Conservation (phyloP, 1,284 basidiomycete species). For the Ganoderma resinaceum region DNA sequence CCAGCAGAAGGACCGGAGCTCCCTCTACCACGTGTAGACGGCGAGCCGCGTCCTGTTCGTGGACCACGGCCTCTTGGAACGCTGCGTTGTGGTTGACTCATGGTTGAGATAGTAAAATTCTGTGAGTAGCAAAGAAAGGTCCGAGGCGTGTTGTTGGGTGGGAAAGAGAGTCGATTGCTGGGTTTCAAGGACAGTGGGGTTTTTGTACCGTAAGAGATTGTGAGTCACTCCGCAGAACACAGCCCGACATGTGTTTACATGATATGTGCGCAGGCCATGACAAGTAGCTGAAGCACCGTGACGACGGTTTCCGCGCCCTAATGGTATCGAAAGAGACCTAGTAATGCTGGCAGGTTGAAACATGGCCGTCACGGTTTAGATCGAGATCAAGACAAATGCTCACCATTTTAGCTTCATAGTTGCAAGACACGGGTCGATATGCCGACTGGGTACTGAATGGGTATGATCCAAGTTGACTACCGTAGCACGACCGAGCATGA, state of each 20-base stretch:
- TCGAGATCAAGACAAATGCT: not conserved
- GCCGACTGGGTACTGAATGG: too few relatives aligned
- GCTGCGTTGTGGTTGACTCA: conserved; percentile 19
- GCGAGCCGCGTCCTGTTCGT: conserved; percentile 12
- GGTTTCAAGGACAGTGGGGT: not conserved
- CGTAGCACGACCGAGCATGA: not conserved
- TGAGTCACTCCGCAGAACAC: not conserved
- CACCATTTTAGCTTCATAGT: not conserved
- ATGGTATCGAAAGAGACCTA: not conserved
- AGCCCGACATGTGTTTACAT: not conserved
- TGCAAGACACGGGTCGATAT: not conserved
- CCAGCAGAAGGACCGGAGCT: conserved; percentile 21
- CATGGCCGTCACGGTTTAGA: not conserved
- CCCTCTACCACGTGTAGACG: conserved; percentile 21
- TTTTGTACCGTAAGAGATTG: not conserved
- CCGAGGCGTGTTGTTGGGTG: not conserved
- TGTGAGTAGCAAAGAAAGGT: not conserved
- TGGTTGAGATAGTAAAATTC: not conserved
- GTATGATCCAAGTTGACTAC: not conserved
- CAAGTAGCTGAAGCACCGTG: not conserved
- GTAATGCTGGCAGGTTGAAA: too few relatives aligned
- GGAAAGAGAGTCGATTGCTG: not conserved
- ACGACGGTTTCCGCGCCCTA: not conserved
- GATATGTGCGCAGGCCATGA: not conserved
- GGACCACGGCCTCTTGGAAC: conserved; percentile 19